These are phyloP conservation scores for Hordeum marinum DNA, from an alignment of 176 grass and related monocot genomes.

Conservation along the genomic window DNA sequence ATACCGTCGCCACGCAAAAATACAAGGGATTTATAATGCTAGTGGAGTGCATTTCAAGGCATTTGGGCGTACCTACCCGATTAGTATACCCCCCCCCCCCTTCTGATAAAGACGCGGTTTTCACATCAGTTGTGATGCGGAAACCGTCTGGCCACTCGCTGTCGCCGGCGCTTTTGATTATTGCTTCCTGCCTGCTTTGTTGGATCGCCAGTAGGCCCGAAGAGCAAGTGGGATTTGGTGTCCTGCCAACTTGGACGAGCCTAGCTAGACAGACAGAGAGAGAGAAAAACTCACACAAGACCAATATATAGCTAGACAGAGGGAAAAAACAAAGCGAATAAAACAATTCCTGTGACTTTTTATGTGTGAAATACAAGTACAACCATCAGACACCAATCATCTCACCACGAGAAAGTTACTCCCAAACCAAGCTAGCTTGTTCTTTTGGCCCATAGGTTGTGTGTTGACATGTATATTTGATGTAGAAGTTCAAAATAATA, in stretches of 20 bases:
- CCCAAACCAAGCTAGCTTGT: no score
- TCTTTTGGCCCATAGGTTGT: no score
- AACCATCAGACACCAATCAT: no score
- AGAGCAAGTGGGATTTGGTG: background rate
- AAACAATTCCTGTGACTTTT: no score
- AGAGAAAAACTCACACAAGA: no score
- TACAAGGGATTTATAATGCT: background rate
- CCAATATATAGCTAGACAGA: no score
- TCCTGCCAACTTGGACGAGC: background rate
- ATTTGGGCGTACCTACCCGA: background rate
- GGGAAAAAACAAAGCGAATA: no score
- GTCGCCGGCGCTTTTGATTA: background rate
- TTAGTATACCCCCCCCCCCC: background rate
- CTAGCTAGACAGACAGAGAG: no score
- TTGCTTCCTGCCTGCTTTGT: background rate
- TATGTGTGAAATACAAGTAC: no score
- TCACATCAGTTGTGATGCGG: background rate
- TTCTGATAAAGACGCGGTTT: background rate
- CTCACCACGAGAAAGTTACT: no score
- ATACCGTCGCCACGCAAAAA: background rate
- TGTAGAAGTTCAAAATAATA: background rate
- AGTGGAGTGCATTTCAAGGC: background rate
- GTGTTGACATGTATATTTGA: no score
- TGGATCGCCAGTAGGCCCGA: background rate
- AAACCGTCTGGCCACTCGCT: background rate